phyloP scores from a whole-genome alignment of 179 eudicot species.

The Camellia oleifera region DNA sequence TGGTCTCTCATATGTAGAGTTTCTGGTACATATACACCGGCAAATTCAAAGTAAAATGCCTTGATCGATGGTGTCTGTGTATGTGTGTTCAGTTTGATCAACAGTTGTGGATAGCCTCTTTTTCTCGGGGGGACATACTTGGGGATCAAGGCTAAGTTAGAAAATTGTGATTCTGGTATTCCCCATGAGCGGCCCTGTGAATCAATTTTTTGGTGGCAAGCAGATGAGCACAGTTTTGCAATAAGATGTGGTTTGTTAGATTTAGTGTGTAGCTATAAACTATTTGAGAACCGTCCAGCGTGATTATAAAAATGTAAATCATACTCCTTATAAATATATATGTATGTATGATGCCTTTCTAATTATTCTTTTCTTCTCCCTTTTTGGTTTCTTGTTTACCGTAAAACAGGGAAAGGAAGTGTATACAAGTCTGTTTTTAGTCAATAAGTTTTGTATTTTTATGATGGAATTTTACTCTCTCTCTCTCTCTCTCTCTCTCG shows the following conservation, averaged over 20 bases:
- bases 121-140: neutral
- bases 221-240: neutral
- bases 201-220: neutral
- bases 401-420: neutral
- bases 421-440: no score
- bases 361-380: neutral
- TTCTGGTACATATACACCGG: constrained; percentile 80
- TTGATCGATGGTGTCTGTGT: constrained; percentile 15
- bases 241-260: neutral
- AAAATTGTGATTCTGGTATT: neutral
- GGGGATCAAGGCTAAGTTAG: neutral
- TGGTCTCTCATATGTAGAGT: constrained; percentile 87
- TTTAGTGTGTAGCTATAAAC: no score
- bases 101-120: neutral
- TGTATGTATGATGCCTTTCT: neutral
- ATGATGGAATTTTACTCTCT: no score
- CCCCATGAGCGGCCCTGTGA: no score
- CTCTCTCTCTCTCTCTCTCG: no score
- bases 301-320: neutral
- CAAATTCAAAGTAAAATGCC: constrained; percentile 80
- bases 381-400: neutral
- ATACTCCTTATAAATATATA: neutral
- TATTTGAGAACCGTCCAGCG: neutral
- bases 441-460: no score
- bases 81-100: neutral